A percentile compares a stretch with the other conserved stretches of the same genome.
These are phyloP conservation scores for Penicillium sp. DNA, from an alignment of 2,329 filamentous ascomycete genomes.

Conservation along the genomic window DNA sequence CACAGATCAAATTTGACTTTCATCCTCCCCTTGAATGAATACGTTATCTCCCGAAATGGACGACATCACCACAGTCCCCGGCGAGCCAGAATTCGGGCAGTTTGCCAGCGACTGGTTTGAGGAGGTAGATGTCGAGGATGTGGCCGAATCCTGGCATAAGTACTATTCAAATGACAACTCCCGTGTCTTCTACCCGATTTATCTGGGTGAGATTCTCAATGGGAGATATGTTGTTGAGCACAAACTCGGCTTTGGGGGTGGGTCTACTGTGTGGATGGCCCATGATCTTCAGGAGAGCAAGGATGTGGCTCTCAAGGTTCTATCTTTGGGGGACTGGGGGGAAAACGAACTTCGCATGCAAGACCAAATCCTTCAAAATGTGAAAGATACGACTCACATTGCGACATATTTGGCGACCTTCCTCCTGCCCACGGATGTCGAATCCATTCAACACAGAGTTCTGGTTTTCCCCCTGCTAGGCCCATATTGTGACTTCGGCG, in stretches of 20 bases:
- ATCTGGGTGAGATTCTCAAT: slow-evolving; percentile 21
- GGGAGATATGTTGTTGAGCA: slow-evolving; percentile 25
- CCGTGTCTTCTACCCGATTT: slow-evolving; percentile 19
- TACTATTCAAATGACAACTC: slow-evolving; percentile 12
- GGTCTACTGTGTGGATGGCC: slow-evolving; percentile 30
- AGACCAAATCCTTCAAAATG: slow-evolving; percentile 19
- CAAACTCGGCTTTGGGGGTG: slow-evolving; percentile 26
- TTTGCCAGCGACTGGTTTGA: neutral
- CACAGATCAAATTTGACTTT: too few species aligned
- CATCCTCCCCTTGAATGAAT: too few species aligned
- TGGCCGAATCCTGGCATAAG: slow-evolving; percentile 20
- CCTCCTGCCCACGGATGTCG: slow-evolving; percentile 13
- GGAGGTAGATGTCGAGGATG: slow-evolving; percentile 17
- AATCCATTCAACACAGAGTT: slow-evolving; percentile 14
- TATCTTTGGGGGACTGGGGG: slow-evolving; percentile 16
- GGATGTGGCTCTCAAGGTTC: slow-evolving; percentile 27
- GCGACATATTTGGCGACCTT: slow-evolving; percentile 23
- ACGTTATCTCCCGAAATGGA: too few species aligned
- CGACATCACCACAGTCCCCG: too few species aligned
- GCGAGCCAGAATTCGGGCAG: too few species aligned
- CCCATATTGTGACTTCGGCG: slow-evolving; percentile 14
- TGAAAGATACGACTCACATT: slow-evolving; percentile 19
- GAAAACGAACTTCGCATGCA: slow-evolving; percentile 22
- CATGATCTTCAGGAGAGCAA: slow-evolving; percentile 19
- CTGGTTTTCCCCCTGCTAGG: slow-evolving; percentile 25